These are phyloP conservation scores for Phlebopus sp. DNA, from an alignment of 1,284 basidiomycete species.

Conservation along the genomic window DNA sequence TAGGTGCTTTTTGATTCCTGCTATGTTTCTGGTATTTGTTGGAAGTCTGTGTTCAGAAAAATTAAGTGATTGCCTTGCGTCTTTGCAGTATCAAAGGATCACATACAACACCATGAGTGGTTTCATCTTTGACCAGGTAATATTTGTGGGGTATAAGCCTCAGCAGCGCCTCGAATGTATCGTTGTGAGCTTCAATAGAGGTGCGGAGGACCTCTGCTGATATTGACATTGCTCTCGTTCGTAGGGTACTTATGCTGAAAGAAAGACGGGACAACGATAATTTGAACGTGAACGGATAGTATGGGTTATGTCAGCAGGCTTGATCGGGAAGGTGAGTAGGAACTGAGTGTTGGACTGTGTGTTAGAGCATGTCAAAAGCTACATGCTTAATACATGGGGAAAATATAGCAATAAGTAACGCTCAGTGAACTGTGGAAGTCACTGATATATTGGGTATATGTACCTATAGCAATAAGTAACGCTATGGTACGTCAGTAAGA, in stretches of 20 bases:
- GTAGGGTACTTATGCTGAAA: too few species aligned
- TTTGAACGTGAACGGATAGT: background rate
- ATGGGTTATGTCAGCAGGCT: conserved; percentile 1
- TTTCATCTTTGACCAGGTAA: conserved; percentile 71
- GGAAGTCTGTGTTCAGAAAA: conserved; percentile 40
- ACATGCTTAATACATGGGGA: too few species aligned
- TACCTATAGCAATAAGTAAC: too few species aligned
- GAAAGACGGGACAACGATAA: background rate
- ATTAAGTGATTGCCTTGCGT: background rate
- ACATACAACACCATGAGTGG: conserved; percentile 15
- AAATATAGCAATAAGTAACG: too few species aligned
- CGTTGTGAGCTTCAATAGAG: conserved; percentile 81
- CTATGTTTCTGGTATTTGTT: conserved; percentile 88
- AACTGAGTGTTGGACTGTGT: too few species aligned
- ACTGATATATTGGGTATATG: too few species aligned
- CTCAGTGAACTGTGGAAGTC: too few species aligned
- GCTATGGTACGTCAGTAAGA: too few species aligned
- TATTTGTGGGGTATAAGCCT: conserved; percentile 85
- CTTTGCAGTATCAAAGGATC: background rate
- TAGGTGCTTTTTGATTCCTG: conserved; percentile 77
- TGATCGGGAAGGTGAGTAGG: background rate
- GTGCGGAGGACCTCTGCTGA: conserved; percentile 49
- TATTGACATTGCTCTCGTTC: conserved; percentile 44
- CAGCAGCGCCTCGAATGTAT: conserved; percentile 77
- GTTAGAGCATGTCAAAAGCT: too few species aligned